Evolutionary conservation across 1,284 basidiomycete species (phyloP), one percentile per base, ranked within the genome.

Genomic region (Pseudomicrostroma phylloplanum): DNA sequence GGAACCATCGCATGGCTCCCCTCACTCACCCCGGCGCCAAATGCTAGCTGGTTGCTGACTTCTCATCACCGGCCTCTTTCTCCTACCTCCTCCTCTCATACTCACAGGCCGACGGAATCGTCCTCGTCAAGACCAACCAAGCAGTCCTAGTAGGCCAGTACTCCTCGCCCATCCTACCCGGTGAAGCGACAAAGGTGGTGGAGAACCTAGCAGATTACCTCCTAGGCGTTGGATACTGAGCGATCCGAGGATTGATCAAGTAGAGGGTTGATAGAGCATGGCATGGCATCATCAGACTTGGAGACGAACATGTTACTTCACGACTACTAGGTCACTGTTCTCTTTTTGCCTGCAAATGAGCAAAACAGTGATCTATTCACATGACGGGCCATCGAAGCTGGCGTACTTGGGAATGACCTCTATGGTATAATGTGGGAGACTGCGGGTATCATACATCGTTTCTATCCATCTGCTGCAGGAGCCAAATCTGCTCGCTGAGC

Each of bases 141-240:
- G 91, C 91, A 3, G 83, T 96, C 66, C 84, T 97, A 62, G 86
- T 97, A 25, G 85, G 87, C 13, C 87, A 88, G 73, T 96, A 96
- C 81, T 68, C 72, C 0, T 83, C 85, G 26, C 91, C 91, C 0
- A 82, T 80, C 46, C 77, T 81, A 26, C 88, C 88, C 1, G 78
- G 83, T 48, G 91, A 96, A 77, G 84, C 86, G 25, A 89, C 87
- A 55, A 80, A 85, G 21, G 75, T 91, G 39, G 90, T 90, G 30
- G 87, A 90, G 80, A 81, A 78, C 25, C 60, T 78, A 19, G 76
- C 70, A 6, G 76, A 77, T 62, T 77, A 77, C 67, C 65, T 77
- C 25, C 67, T 77, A 60, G 65, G 65, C 40, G 68, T 69, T 30
- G 76, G 76, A 8, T 77, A 74, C 67, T 77, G 58, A 63, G n/a